phyloP scores from a whole-genome alignment of 2,329 filamentous ascomycete genomes.

The Ascochyta koolunga region DNA sequence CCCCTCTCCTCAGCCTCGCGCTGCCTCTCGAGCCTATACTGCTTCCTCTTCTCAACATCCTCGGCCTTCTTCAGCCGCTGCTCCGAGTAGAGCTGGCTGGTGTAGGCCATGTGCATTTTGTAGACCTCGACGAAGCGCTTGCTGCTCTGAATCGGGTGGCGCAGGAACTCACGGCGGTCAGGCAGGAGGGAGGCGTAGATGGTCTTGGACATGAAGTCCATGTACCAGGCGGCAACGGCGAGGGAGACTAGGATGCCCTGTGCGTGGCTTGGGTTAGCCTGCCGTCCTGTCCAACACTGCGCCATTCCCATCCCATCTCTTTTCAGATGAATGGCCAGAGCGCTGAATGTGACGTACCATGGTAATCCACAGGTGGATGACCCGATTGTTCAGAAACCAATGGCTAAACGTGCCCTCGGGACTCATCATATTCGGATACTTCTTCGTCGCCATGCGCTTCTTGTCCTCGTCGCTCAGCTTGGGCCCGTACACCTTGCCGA shows the following conservation, averaged over 20 bases:
- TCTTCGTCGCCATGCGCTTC: conserved; percentile 68
- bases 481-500: conserved; percentile 75
- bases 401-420: conserved; percentile 80
- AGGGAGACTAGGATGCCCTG: conserved; percentile 72
- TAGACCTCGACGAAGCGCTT: conserved; percentile 73
- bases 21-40: conserved; percentile 71
- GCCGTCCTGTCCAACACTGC: background rate
- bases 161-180: conserved; percentile 68
- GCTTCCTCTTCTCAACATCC: conserved; percentile 84
- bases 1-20: conserved; percentile 42
- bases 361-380: conserved; percentile 81
- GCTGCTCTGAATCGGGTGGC: conserved; percentile 72
- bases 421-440: conserved; percentile 90
- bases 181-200: conserved; percentile 82
- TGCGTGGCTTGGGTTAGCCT: background rate
- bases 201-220: conserved; percentile 79
- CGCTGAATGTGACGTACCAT: conserved; percentile 63
- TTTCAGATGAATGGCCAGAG: background rate
- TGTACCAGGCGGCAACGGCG: conserved; percentile 73
- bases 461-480: conserved; percentile 69
- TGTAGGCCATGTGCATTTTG: conserved; percentile 75
- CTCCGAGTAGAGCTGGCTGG: conserved; percentile 70
- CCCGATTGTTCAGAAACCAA: conserved; percentile 80
- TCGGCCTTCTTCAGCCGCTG: conserved; percentile 76
- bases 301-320: background rate